Base-by-base conservation (phyloP, 768 basidiomycete species). In the Imleria badia region DNA sequence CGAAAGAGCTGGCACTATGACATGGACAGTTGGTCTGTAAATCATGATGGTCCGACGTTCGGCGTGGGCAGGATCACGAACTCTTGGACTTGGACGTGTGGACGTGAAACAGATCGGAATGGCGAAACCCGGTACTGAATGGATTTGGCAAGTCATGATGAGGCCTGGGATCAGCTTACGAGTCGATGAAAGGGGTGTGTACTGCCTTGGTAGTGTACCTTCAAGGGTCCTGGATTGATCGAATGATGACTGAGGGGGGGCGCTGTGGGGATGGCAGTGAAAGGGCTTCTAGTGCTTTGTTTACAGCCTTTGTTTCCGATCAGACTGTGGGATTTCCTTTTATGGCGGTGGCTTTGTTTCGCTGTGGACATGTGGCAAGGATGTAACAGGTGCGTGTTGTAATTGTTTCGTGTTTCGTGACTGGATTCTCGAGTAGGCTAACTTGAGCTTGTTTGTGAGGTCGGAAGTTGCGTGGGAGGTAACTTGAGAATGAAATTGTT, bases 291-390 rank as follows among this genome's bases (percentile, higher is more conserved):
- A n/a, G n/a, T n/a, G 26, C 17, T n/a, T 36, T 36, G 17, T 36
- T n/a, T 6, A 6, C n/a, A 26, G 26, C 4, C 26, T 4, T 26
- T 26, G 26, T 26, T 15, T 19, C 26, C 26, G 7, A 26, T 31
- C 13, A 23, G 36, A 20, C 17, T 15, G 43, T 19, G 19, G n/a
- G 1, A 10, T 33, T 63, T 31, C 55, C 59, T 7, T 34, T 48
- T 61, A 15, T 45, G 39, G 55, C 0, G 8, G 6, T 55, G 17
- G 58, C 64, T 41, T 63, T 63, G 64, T 66, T 57, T 39, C 51
- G 40, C 46, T 17, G 36, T 29, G 15, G 33, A 23, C 12, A n/a
- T n/a, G n/a, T n/a, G n/a, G n/a, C n/a, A n/a, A n/a, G n/a, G n/a
- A 26, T 26, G 26, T 26, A 26, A 29, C 29, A 40, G 56, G 55